phyloP scores from a whole-genome alignment of 179 eudicot genomes.

The Gypsophila paniculata region DNA sequence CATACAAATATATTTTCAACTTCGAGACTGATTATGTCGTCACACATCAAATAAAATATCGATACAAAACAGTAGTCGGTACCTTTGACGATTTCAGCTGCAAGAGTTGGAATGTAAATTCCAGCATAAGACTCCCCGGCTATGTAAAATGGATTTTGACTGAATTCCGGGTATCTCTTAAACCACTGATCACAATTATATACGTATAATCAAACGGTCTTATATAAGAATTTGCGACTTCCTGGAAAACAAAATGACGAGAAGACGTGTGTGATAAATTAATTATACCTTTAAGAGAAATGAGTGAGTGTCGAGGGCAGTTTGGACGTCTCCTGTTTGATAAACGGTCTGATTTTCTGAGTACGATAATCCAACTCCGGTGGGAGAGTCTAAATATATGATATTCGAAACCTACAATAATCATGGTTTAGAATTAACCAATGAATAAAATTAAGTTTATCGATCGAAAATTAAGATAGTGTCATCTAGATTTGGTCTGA shows the following conservation, averaged over 20 bases:
- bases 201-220: neutral
- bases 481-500: too few relatives aligned
- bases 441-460: neutral
- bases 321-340: constrained; percentile 64
- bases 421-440: neutral
- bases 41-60: too few relatives aligned
- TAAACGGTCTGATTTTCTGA: constrained; percentile 57
- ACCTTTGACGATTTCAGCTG: constrained; percentile 82
- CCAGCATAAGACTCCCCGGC: constrained; percentile 97
- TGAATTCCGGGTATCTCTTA: constrained; percentile 62
- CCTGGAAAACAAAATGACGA: neutral
- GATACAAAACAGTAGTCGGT: neutral
- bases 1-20: too few relatives aligned
- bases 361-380: constrained; percentile 88
- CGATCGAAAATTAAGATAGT: too few relatives aligned
- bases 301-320: constrained; percentile 69
- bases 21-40: too few relatives aligned
- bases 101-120: constrained; percentile 84
- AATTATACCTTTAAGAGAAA: constrained; percentile 75
- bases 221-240: neutral
- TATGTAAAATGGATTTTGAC: constrained; percentile 67
- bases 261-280: too few relatives aligned
- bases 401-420: constrained; percentile 68
- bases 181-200: constrained; percentile 57
- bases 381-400: constrained; percentile 85